Evolutionary conservation across 106 monocot genomes (phyloP), one percentile per base, ranked within the genome.

Genomic region (Acorus gramineus): DNA sequence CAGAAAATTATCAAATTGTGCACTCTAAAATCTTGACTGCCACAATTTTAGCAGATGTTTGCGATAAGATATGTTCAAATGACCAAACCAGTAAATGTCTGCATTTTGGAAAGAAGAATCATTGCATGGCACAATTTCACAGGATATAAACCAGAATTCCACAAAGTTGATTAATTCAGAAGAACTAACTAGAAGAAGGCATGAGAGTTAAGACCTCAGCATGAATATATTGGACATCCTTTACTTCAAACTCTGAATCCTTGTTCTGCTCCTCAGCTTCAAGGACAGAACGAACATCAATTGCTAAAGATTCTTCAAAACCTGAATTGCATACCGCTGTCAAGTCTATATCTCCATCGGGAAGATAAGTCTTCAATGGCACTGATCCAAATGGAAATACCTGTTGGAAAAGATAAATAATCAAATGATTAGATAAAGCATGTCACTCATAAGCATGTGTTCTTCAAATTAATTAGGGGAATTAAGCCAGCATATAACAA

Each of bases 271-370:
- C 96, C 68, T 91, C 85, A n/a, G 9, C 70, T 62, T 83, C 77
- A 59, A 98, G 91, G 3, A 83, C 72, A 45, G 49, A 42, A 49
- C 66, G 69, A 6, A 98, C 80, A 43, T 85, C 72, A 45, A 14
- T 60, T 52, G 85, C 64, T 54, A 91, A 81, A 64, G 53, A 45
- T 65, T 77, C 83, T 50, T 85, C 91, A 6, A 44, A 52, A 72
- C 67, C 70, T 76, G 72, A 73, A 11, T 54, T 42, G 42, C 72
- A 71, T 70, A 91, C 43, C 56, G 83, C 83, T 66, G 91, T 98
- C 52, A 98, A 74, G 72, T 98, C 96, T 70, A 98, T 85, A 56
- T 98, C 96, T 47, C 96, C 96, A 76, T 98, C 96, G 13, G 96
- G 96, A 67, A 98, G 91, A 79, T 91, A 98, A 44, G 96, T 91